phyloP scores from a whole-genome alignment of 306 rosid species.

The Castanea mollissima region DNA sequence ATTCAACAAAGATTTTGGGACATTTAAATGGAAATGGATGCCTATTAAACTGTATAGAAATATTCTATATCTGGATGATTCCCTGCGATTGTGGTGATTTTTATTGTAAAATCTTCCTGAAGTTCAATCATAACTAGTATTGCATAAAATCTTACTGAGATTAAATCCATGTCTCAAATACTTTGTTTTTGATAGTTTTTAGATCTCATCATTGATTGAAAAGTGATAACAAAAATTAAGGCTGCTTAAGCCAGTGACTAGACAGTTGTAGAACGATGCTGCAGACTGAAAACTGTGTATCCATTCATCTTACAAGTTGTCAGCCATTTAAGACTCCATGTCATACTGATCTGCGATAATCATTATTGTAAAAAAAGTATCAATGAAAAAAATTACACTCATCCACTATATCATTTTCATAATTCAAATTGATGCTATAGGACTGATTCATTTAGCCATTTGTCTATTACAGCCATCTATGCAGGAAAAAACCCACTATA shows the following conservation, averaged over 20 bases:
- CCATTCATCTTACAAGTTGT: constrained; percentile 6
- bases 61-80: background rate
- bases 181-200: background rate
- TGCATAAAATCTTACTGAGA: background rate
- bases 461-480: background rate
- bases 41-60: background rate
- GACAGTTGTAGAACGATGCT: background rate
- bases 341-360: background rate
- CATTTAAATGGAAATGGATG: background rate
- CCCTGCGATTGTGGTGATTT: background rate
- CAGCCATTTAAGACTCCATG: constrained; percentile 17
- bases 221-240: background rate
- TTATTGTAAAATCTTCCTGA: background rate
- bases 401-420: background rate
- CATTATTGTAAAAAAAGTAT: no score
- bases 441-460: background rate
- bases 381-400: background rate
- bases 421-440: background rate
- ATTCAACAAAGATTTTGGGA: background rate
- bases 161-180: background rate
- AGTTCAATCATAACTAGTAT: no score
- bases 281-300: constrained; percentile 10
- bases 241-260: background rate
- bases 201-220: constrained; percentile 13
- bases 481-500: background rate